phyloP scores from a whole-genome alignment of 2,329 filamentous ascomycete genomes.

The Aspergillus sp. region DNA sequence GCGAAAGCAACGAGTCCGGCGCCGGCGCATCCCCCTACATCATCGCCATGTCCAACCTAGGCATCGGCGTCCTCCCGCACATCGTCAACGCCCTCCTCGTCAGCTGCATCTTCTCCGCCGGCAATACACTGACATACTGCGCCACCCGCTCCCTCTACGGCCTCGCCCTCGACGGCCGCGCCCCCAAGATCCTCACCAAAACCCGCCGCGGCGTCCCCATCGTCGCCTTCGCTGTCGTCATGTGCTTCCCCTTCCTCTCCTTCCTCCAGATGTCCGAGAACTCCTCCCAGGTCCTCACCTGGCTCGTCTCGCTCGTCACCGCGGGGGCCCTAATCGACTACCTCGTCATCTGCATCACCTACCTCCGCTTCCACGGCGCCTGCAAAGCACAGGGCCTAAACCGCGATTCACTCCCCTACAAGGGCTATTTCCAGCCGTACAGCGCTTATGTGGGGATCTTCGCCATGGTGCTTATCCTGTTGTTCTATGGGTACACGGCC shows the following conservation, averaged over 20 bases:
- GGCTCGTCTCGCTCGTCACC: neutral
- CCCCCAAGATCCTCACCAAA: slow-evolving; percentile 56
- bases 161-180: slow-evolving; percentile 53
- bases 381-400: neutral
- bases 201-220: slow-evolving; percentile 63
- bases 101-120: slow-evolving; percentile 57
- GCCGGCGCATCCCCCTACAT: slow-evolving; percentile 61
- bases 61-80: slow-evolving; percentile 54
- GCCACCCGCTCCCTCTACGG: slow-evolving; percentile 55
- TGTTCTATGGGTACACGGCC: neutral
- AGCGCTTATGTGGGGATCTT: neutral
- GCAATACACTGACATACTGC: slow-evolving; percentile 58
- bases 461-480: neutral
- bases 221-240: slow-evolving; percentile 40
- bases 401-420: neutral
- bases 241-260: neutral
- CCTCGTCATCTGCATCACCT: neutral
- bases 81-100: slow-evolving; percentile 59
- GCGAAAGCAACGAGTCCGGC: slow-evolving; percentile 40
- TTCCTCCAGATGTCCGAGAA: neutral
- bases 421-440: neutral
- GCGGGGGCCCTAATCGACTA: neutral
- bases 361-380: neutral
- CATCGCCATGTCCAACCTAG: slow-evolving; percentile 60
- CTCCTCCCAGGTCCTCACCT: neutral